Percentiles rank a stretch among this genome's conserved stretches.
Conservation (phyloP, 2,329 filamentous ascomycete genomes). For the Sporothrix schenckii region DNA sequence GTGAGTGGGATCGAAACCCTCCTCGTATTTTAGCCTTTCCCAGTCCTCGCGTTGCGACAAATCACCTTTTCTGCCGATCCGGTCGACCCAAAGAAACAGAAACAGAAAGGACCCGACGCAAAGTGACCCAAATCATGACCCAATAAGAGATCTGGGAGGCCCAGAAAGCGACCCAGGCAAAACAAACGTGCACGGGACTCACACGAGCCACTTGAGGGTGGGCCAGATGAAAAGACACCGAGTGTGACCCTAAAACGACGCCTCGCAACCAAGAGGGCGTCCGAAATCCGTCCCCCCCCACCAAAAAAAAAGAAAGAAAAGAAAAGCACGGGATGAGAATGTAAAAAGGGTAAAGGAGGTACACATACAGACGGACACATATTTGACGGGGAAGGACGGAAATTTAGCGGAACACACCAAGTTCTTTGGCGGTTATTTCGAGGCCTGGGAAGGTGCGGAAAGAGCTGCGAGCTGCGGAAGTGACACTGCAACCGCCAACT, state of each 20-base stretch:
- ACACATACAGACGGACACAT: too few relatives aligned
- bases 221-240: not conserved
- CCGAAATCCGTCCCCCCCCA: too few relatives aligned
- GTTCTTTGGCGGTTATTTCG: too few relatives aligned
- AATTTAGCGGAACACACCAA: not conserved
- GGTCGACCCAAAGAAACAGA: not conserved
- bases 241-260: too few relatives aligned
- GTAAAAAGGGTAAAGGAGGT: not conserved
- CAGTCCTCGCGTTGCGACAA: slow-evolving; percentile 12
- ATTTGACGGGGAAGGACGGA: slow-evolving; percentile 5
- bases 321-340: not conserved
- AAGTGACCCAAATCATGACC: not conserved
- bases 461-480: not conserved
- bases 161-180: not conserved
- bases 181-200: not conserved
- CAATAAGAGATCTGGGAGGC: not conserved
- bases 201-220: not conserved
- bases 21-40: not conserved
- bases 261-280: too few relatives aligned
- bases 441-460: not conserved
- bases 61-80: slow-evolving; percentile 26
- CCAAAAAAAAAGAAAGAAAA: not conserved
- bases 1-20: not conserved
- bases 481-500: not conserved
- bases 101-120: slow-evolving; percentile 2